Evolutionary conservation across 208 protist genomes (phyloP).

Genomic region (Leishmania martiniquensis): DNA sequence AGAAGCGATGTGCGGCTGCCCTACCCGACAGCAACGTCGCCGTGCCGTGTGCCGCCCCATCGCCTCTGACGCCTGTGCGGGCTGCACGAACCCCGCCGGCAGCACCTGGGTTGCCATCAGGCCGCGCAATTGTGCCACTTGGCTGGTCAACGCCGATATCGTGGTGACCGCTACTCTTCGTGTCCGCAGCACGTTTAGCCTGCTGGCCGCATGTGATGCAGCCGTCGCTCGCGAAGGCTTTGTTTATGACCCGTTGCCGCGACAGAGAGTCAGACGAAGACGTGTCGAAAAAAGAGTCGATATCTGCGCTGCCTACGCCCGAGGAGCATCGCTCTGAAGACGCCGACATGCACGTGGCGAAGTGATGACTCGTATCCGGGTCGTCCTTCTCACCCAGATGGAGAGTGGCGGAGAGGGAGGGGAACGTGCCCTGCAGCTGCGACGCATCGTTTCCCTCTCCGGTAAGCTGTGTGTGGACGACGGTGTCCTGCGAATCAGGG

Average conservation of each 20-base stretch:
- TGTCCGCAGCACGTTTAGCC: not conserved
- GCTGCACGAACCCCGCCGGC: not conserved
- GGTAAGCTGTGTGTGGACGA: conserved; percentile 9
- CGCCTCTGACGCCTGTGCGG: too few species aligned
- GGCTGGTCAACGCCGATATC: too few species aligned
- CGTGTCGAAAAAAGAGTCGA: conserved; percentile 17
- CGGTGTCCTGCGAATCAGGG: conserved; percentile 16
- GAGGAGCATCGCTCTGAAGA: conserved; percentile 3
- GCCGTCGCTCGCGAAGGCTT: conserved; percentile 22
- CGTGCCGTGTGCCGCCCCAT: not conserved
- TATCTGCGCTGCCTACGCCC: conserved; percentile 12
- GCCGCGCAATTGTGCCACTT: not conserved
- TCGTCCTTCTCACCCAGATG: not conserved
- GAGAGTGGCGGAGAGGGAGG: conserved; percentile 17
- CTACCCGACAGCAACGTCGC: not conserved
- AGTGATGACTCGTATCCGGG: conserved; percentile 26
- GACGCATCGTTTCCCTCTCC: not conserved
- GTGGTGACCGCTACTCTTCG: not conserved
- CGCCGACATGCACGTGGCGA: conserved; percentile 45
- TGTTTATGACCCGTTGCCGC: conserved; percentile 1
- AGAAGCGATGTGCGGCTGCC: conserved; percentile 41
- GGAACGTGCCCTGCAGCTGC: not conserved
- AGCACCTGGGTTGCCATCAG: not conserved
- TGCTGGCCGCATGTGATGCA: not conserved
- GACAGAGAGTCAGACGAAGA: conserved; percentile 4